These are phyloP conservation scores for Fusarium nisikadoi DNA, from an alignment of 2,329 filamentous ascomycete genomes.

Conservation along the genomic window DNA sequence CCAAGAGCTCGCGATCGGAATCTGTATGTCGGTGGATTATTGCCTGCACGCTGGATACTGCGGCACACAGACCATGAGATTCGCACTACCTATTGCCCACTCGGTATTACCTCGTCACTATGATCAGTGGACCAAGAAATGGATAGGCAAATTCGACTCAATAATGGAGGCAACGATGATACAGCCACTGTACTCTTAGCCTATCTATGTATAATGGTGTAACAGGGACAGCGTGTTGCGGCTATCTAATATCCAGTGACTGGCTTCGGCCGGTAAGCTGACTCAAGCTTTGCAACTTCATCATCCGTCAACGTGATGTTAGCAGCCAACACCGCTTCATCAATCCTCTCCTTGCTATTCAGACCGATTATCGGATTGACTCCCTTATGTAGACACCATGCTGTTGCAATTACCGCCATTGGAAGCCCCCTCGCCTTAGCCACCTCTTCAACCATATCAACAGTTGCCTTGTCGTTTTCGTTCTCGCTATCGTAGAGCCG, in stretches of 20 bases:
- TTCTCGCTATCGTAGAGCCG: neutral
- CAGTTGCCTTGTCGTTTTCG: neutral
- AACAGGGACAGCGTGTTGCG: rapidly evolving
- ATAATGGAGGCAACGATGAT: neutral
- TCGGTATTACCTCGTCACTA: rapidly evolving
- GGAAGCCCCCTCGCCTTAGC: neutral
- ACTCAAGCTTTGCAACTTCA: neutral
- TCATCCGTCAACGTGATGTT: neutral
- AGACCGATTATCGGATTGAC: neutral
- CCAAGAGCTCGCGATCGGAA: rapidly evolving
- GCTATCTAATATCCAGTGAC: neutral
- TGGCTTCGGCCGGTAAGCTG: neutral
- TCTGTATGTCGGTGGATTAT: neutral
- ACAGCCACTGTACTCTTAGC: neutral
- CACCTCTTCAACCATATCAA: neutral
- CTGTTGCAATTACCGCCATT: neutral
- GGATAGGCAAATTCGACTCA: neutral
- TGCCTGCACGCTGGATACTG: neutral
- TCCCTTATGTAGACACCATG: neutral
- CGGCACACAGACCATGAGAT: neutral
- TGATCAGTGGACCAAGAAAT: neutral
- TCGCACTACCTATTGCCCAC: neutral
- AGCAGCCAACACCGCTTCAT: neutral
- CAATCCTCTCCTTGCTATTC: neutral
- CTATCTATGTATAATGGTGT: rapidly evolving